Conservation (phyloP, 441 rosid genomes). For the Bruguiera hainesii region DNA sequence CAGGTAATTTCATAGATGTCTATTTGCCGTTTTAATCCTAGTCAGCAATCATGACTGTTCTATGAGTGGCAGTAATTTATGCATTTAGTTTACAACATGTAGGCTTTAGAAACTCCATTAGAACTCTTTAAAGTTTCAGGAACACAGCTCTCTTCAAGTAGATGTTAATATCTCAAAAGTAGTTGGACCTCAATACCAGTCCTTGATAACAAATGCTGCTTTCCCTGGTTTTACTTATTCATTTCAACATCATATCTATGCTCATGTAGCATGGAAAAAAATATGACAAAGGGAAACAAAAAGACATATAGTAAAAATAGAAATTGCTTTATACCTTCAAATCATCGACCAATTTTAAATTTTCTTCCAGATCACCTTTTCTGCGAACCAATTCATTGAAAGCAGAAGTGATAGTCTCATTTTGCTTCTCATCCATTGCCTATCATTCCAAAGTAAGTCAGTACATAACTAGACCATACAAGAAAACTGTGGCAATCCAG, state of each 20-base stretch:
- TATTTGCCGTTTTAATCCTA: too few relatives aligned
- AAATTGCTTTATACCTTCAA: slow-evolving; percentile 56
- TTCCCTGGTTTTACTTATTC: background rate
- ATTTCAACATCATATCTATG: background rate
- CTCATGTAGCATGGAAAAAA: slow-evolving; percentile 11
- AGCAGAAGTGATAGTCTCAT: slow-evolving; percentile 73
- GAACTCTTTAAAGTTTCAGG: background rate
- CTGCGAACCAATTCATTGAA: slow-evolving; percentile 66
- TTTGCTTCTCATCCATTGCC: slow-evolving; percentile 93
- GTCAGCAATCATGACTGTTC: too few relatives aligned
- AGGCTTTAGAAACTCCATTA: too few relatives aligned
- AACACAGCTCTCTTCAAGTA: background rate
- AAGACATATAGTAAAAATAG: slow-evolving; percentile 10
- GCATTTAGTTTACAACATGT: too few relatives aligned
- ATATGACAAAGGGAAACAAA: slow-evolving; percentile 2
- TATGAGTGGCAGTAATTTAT: too few relatives aligned
- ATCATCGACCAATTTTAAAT: slow-evolving; percentile 72
- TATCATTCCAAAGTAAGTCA: slow-evolving; percentile 33
- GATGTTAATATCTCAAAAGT: background rate
- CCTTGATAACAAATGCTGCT: background rate
- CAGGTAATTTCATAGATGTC: too few relatives aligned
- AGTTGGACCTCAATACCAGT: background rate
- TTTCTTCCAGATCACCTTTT: slow-evolving; percentile 82
- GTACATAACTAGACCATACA: slow-evolving; percentile 21
- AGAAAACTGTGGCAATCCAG: slow-evolving; percentile 10